Conservation (phyloP, 2,329 filamentous ascomycete genomes). For the Pyrenophora tritici-repentis region DNA sequence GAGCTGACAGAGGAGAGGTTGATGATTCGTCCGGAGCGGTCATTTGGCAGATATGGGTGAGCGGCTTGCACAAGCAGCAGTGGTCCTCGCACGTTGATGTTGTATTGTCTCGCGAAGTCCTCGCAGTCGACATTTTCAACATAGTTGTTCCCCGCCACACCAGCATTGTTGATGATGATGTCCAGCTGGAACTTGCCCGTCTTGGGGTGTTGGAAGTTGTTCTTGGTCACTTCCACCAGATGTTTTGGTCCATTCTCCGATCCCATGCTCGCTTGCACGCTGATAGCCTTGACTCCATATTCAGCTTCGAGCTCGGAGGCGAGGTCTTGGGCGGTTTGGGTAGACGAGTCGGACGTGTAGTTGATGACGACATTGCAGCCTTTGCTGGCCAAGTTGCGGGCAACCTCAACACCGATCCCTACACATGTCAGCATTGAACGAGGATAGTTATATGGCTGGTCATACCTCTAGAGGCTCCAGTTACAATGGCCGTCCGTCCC, state of each 20-base stretch:
- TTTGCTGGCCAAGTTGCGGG: constrained; percentile 73
- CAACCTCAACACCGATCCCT: constrained; percentile 75
- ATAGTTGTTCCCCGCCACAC: constrained; percentile 66
- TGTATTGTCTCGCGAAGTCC: constrained; percentile 74
- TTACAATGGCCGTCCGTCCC: constrained; percentile 78
- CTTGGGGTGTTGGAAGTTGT: constrained; percentile 62
- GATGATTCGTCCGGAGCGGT: constrained; percentile 68
- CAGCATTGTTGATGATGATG: constrained; percentile 88
- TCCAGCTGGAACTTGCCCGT: constrained; percentile 70
- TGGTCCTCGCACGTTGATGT: constrained; percentile 81
- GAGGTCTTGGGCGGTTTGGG: constrained; percentile 57
- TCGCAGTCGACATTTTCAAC: constrained; percentile 65
- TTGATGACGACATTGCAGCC: constrained; percentile 72
- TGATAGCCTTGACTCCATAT: constrained; percentile 64
- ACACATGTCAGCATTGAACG: constrained; percentile 8
- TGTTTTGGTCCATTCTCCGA: constrained; percentile 63
- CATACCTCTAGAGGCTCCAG: constrained; percentile 76
- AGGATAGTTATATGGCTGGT: not conserved
- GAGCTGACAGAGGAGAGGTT: constrained; percentile 65
- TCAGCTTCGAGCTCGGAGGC: constrained; percentile 60
- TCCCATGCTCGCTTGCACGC: constrained; percentile 74
- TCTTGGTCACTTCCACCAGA: constrained; percentile 63
- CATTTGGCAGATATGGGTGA: constrained; percentile 69
- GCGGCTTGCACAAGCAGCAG: constrained; percentile 77
- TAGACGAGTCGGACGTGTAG: constrained; percentile 70